These are phyloP conservation scores for Hypoxylon sp. DNA, from an alignment of 2,329 filamentous ascomycete species.

Conservation along the genomic window DNA sequence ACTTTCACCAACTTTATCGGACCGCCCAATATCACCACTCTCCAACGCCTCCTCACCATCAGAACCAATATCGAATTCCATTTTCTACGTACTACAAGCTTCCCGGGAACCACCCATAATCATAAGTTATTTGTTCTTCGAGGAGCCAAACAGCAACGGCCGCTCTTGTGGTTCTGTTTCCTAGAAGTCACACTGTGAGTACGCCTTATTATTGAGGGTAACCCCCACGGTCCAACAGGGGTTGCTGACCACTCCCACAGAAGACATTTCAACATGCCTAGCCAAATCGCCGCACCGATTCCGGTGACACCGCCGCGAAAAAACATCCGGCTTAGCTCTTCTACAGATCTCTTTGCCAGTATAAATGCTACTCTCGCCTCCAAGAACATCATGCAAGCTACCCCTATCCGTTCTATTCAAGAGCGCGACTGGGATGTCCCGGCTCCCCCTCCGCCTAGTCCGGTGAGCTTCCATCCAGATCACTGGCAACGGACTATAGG, in stretches of 20 bases:
- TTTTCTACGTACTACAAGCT: slow-evolving; percentile 32
- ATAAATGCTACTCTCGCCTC: slow-evolving; percentile 67
- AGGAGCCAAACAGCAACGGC: slow-evolving; percentile 2
- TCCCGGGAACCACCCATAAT: slow-evolving; percentile 25
- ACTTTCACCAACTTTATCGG: slow-evolving; percentile 9
- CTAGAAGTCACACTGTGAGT: slow-evolving; percentile 24
- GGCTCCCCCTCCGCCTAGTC: slow-evolving; percentile 75
- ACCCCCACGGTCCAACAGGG: not conserved
- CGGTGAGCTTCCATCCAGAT: slow-evolving; percentile 72
- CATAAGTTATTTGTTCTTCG: slow-evolving; percentile 27
- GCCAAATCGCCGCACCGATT: slow-evolving; percentile 63
- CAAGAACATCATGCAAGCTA: slow-evolving; percentile 59
- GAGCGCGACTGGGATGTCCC: slow-evolving; percentile 75
- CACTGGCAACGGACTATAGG: slow-evolving; percentile 64
- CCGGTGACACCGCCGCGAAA: slow-evolving; percentile 65
- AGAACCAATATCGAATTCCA: slow-evolving; percentile 15
- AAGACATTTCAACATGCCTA: slow-evolving; percentile 58
- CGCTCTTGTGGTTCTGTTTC: slow-evolving; percentile 2
- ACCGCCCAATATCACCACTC: slow-evolving; percentile 3
- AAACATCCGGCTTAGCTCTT: slow-evolving; percentile 61
- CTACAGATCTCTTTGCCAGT: slow-evolving; percentile 68
- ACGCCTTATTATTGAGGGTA: slow-evolving; percentile 1
- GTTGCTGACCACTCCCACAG: slow-evolving; percentile 29
- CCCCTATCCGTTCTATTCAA: slow-evolving; percentile 66
- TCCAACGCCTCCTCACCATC: not conserved